Conservation (phyloP, 169 alveolate species). For the Plasmodium vinckei region DNA sequence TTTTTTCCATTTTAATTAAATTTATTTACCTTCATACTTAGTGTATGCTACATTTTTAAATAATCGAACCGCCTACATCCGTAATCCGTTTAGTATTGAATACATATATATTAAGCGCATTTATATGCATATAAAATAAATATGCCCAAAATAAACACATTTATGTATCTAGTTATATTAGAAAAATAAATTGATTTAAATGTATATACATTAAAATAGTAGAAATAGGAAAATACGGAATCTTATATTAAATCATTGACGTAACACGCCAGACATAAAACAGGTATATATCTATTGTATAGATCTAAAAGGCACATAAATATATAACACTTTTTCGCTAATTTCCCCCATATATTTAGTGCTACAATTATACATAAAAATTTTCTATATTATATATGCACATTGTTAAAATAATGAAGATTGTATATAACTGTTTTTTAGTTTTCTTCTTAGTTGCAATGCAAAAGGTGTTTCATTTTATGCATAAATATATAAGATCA, state of each 20-base stretch:
- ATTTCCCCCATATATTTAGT: no score
- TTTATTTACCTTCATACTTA: no score
- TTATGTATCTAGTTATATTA: no score
- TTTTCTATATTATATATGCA: background rate
- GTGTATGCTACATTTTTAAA: no score
- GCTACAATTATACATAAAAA: no score
- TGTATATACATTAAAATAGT: slow-evolving; percentile 34
- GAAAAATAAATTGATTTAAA: background rate
- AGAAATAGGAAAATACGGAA: background rate
- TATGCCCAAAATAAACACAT: no score
- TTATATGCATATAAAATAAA: no score
- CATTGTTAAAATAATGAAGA: slow-evolving; percentile 12
- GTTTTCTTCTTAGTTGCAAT: background rate
- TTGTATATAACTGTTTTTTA: slow-evolving; percentile 4
- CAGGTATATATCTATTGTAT: background rate
- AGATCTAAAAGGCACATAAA: slow-evolving; percentile 3
- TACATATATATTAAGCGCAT: no score
- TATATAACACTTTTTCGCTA: no score
- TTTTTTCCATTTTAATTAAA: no score
- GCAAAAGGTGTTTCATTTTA: slow-evolving; percentile 20
- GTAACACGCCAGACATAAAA: slow-evolving; percentile 11
- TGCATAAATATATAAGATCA: background rate
- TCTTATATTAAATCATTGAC: background rate
- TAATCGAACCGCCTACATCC: no score
- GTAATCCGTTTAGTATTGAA: no score